phyloP scores from a whole-genome alignment of 2,329 filamentous ascomycete genomes.

The Ascochyta viciae-villosae region DNA sequence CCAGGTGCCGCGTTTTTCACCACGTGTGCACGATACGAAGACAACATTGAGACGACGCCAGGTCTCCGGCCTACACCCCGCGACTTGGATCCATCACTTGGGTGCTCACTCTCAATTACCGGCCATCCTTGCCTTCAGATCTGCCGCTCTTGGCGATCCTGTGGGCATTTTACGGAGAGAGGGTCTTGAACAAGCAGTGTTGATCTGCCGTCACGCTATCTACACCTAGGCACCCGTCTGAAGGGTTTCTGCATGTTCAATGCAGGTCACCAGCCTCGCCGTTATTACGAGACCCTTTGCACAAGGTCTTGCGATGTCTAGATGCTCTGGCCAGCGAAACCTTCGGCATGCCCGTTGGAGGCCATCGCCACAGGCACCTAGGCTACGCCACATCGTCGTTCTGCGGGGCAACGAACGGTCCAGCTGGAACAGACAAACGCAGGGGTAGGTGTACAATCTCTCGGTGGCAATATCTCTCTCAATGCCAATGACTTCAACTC shows the following conservation, averaged over 20 bases:
- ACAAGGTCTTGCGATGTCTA: not conserved
- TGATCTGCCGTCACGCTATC: constrained; percentile 10
- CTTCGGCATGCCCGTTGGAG: not conserved
- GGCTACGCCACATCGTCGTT: not conserved
- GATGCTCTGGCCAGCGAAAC: not conserved
- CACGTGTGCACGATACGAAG: constrained; percentile 2
- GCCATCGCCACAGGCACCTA: not conserved
- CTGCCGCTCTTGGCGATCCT: constrained; percentile 25
- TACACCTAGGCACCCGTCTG: not conserved
- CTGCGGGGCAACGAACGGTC: not conserved
- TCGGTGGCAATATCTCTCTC: too few relatives aligned
- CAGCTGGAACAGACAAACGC: not conserved
- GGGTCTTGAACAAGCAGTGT: constrained; percentile 1
- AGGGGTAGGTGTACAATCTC: not conserved
- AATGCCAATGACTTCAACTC: too few relatives aligned
- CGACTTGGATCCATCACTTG: not conserved
- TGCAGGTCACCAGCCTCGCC: constrained; percentile 8
- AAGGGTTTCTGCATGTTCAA: not conserved
- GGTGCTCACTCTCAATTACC: not conserved
- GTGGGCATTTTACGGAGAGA: constrained; percentile 11
- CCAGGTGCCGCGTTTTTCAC: constrained; percentile 1
- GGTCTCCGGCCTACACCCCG: not conserved
- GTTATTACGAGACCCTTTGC: not conserved
- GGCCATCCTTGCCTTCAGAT: constrained; percentile 21
- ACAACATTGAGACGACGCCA: not conserved